Evolutionary conservation across 2,329 filamentous ascomycete species (phyloP), one percentile per base, ranked within the genome.

Genomic region (Periconia sp.): DNA sequence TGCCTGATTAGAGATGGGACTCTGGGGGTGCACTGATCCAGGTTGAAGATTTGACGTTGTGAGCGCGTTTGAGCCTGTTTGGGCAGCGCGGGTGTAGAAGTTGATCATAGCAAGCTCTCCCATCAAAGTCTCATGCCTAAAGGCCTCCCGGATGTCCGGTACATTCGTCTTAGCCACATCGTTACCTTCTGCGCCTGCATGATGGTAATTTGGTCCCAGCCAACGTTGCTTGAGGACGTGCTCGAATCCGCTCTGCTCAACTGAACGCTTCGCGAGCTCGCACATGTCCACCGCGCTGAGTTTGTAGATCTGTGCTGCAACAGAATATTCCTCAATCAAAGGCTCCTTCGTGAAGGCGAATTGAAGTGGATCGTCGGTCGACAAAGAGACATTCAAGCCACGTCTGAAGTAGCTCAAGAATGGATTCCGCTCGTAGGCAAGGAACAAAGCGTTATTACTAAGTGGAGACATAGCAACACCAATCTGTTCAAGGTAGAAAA

Each of bases 381-480:
- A 97, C 4, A 99, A 76, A 1, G 92, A 97, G 5, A 99, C 92
- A 65, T 99, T 99, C 37, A 99, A 74, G 0, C 94, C 94, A 41
- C 94, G 86, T 64, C 89, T 87, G 77, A 99, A 99, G 72, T 99
- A 99, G 61, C 88, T 89, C 57, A 95, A 80, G 73, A 96, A 99
- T 0, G 94, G 94, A 59, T 99, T 99, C 46, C 95, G 85, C 70
- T 99, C 94, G 64, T 99, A 97, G 1, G 92, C 91, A 38, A 99
- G 75, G 74, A 99, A 99, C 22, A 99, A 75, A 0, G 94, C 94
- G 60, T 99, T 99, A 76, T 99, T 99, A 70, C 91, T 96, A 32
- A 99, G 79, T 2, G 94, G 94, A n/a, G 92, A 97, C 94, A 99
- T 99, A 48, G 94, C 94, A 51, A 99, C 94, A 44, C 94, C 94